These are phyloP conservation scores for Pseudogymnoascus sp. DNA, from an alignment of 2,329 filamentous ascomycete genomes.

Conservation along the genomic window DNA sequence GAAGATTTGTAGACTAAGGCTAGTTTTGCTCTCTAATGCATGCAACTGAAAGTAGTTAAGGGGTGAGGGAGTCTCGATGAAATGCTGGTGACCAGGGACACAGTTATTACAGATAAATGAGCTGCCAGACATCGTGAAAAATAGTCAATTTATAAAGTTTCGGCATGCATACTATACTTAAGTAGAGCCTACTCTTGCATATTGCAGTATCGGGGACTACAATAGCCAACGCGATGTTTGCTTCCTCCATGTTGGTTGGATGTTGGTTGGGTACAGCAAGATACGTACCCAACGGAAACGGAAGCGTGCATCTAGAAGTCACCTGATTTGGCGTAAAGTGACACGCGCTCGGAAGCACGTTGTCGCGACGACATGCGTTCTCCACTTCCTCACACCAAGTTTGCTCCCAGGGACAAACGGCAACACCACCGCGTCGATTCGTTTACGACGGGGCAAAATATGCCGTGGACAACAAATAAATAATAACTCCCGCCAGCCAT, in stretches of 20 bases:
- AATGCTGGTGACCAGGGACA: not conserved
- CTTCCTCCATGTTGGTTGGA: no score
- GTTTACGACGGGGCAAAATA: not conserved
- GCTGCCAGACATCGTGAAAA: not conserved
- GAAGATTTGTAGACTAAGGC: not conserved
- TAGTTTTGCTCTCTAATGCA: not conserved
- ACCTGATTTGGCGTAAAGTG: slow-evolving; percentile 6
- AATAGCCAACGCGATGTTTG: not conserved
- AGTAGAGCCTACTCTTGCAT: not conserved
- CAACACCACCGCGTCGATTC: not conserved
- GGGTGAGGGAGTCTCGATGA: not conserved
- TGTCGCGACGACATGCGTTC: slow-evolving; percentile 7
- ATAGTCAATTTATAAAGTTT: not conserved
- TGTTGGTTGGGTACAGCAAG: no score
- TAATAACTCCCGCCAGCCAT: not conserved
- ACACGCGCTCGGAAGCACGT: slow-evolving; percentile 1
- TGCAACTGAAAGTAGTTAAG: not conserved
- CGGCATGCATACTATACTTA: not conserved
- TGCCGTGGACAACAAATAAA: not conserved
- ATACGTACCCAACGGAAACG: not conserved
- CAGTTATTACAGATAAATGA: not conserved
- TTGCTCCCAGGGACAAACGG: not conserved
- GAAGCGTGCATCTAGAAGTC: not conserved
- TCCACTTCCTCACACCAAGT: slow-evolving; percentile 3
- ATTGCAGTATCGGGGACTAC: not conserved